These are phyloP conservation scores for Psilocybe mexicana DNA, from an alignment of 1,284 basidiomycete genomes.

Conservation along the genomic window DNA sequence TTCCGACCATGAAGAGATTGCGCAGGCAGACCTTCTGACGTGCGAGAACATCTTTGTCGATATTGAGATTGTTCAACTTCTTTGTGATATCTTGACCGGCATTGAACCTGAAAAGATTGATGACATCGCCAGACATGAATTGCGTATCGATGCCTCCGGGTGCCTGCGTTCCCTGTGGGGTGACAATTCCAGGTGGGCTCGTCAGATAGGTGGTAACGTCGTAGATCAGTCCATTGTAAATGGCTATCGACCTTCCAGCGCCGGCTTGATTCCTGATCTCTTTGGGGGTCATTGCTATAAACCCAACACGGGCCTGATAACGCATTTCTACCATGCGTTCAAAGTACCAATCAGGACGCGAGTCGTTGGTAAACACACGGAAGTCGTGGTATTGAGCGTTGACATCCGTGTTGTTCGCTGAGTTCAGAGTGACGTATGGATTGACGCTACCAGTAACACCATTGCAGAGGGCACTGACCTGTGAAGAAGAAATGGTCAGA, in stretches of 20 bases:
- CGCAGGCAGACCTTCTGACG: constrained; percentile 88
- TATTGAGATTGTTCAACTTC: constrained; percentile 64
- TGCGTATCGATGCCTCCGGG: constrained; percentile 59
- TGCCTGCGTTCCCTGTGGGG: constrained; percentile 64
- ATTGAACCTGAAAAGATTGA: constrained; percentile 82
- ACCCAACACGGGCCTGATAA: constrained; percentile 86
- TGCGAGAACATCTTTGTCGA: constrained; percentile 68
- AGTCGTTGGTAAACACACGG: constrained; percentile 84
- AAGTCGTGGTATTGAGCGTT: constrained; percentile 97
- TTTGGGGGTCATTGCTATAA: constrained; percentile 84
- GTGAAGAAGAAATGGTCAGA: constrained; percentile 9
- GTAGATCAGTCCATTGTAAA: constrained; percentile 87
- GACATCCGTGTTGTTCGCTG: constrained; percentile 77
- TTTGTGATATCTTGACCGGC: constrained; percentile 89
- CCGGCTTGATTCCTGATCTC: constrained; percentile 75
- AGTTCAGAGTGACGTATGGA: constrained; percentile 82
- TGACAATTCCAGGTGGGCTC: constrained; percentile 52
- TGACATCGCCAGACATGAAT: constrained; percentile 79
- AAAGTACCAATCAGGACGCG: constrained; percentile 97
- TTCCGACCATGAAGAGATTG: constrained; percentile 91
- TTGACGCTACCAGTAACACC: constrained; percentile 81
- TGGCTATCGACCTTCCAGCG: constrained; percentile 68
- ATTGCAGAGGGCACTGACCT: constrained; percentile 93
- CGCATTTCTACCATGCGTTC: constrained; percentile 91
- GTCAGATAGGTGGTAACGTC: constrained; percentile 84